phyloP scores from a whole-genome alignment of 2,329 filamentous ascomycete species.

The Chaetomium globosum region DNA sequence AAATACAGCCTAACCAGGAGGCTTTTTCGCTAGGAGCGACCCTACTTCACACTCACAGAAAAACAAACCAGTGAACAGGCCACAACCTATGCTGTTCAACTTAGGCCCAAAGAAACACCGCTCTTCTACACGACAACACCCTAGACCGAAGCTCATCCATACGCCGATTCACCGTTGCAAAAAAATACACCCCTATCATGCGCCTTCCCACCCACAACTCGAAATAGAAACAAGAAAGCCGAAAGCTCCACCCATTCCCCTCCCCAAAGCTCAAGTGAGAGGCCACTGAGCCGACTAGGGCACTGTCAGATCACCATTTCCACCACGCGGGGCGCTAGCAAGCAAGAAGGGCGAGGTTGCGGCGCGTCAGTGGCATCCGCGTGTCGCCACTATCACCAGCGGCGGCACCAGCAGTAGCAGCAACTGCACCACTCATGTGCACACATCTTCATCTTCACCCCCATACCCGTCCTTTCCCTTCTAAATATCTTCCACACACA shows the following conservation, averaged over 20 bases:
- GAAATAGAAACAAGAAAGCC: not conserved
- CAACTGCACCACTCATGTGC: not conserved
- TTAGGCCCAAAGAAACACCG: not conserved
- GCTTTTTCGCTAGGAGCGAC: too few species aligned
- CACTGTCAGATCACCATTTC: not conserved
- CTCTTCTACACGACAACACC: not conserved
- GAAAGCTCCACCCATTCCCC: not conserved
- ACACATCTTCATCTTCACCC: not conserved
- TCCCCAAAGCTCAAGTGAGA: not conserved
- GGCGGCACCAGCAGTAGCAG: not conserved
- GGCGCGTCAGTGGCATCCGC: not conserved
- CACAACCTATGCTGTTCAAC: too few species aligned
- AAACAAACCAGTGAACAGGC: too few species aligned
- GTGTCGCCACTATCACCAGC: not conserved
- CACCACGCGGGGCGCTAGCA: not conserved
- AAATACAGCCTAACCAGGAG: too few species aligned
- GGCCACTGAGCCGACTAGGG: not conserved
- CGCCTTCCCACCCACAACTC: not conserved
- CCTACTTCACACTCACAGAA: too few species aligned
- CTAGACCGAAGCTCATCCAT: not conserved
- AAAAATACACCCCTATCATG: not conserved
- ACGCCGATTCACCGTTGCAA: conserved; percentile 1
- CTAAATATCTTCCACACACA: not conserved
- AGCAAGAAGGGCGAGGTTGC: not conserved
- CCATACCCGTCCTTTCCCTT: not conserved